Percentiles rank a stretch among this genome's conserved stretches.
Evolutionary conservation across 2,329 filamentous ascomycete species (phyloP).

Genomic region (Elsinoe fawcettii): DNA sequence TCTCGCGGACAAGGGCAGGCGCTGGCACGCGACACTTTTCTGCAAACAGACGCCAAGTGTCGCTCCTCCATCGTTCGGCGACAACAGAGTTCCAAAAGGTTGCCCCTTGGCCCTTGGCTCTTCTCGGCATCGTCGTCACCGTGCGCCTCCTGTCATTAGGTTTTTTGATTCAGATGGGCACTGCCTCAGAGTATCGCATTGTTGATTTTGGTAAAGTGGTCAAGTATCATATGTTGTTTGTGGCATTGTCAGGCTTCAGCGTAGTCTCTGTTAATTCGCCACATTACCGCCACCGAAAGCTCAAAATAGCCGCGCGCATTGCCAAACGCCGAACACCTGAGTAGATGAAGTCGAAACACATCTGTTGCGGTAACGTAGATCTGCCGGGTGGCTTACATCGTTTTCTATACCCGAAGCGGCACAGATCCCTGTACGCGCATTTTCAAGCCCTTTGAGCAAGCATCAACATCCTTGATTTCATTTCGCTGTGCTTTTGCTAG

Average conservation of each 20-base stretch:
- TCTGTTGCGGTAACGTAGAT: not conserved
- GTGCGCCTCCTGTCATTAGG: not conserved
- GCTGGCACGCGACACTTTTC: conserved; percentile 10
- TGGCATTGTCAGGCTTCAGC: no score
- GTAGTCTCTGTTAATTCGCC: not conserved
- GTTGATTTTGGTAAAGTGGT: not conserved
- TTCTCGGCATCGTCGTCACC: not conserved
- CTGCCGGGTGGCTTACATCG: conserved; percentile 5
- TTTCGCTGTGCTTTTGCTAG: not conserved
- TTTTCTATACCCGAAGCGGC: not conserved
- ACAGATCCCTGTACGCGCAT: not conserved
- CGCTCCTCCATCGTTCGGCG: not conserved
- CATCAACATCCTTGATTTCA: not conserved
- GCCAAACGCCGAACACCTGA: conserved; percentile 2
- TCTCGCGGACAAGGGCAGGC: not conserved
- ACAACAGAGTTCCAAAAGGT: not conserved
- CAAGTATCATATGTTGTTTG: no score
- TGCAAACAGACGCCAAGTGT: conserved; percentile 4
- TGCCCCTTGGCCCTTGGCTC: not conserved
- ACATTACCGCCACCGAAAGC: not conserved
- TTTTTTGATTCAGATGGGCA: not conserved
- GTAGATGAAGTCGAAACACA: not conserved
- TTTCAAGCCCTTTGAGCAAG: not conserved
- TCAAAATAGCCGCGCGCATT: not conserved
- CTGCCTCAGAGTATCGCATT: not conserved